Evolutionary conservation across 2,329 filamentous ascomycete species (phyloP).

Genomic region (Plenodomus tracheiphilus): DNA sequence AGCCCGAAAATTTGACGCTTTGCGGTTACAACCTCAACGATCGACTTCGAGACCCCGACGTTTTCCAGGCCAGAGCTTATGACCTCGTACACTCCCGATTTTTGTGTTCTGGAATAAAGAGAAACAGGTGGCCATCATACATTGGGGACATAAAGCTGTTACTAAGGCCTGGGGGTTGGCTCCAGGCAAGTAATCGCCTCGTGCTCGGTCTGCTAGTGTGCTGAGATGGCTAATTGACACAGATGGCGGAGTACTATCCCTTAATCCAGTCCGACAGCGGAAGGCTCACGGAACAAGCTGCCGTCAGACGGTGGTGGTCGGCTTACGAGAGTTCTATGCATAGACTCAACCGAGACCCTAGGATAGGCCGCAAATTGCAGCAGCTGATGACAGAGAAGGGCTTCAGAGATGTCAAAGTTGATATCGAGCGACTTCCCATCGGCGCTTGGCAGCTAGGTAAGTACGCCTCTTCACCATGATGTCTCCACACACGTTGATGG

Average conservation of each 20-base stretch:
- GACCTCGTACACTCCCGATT: conserved; percentile 82
- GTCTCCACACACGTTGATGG: neutral
- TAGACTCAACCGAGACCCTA: conserved; percentile 36
- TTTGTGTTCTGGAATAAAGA: conserved; percentile 71
- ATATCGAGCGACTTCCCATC: conserved; percentile 40
- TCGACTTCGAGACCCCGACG: conserved; percentile 37
- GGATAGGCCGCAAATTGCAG: conserved; percentile 36
- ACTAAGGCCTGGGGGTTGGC: conserved; percentile 77
- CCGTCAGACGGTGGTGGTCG: conserved; percentile 42
- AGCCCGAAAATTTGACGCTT: conserved; percentile 43
- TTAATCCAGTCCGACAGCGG: conserved; percentile 87
- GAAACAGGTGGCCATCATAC: conserved; percentile 73
- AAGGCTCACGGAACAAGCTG: conserved; percentile 61
- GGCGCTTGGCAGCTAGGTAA: conserved; percentile 44
- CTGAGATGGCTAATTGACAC: conserved; percentile 34
- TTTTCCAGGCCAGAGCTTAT: conserved; percentile 70
- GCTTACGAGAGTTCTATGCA: conserved; percentile 42
- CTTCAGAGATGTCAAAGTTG: conserved; percentile 34
- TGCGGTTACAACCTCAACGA: conserved; percentile 46
- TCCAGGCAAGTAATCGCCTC: conserved; percentile 31
- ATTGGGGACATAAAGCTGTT: conserved; percentile 74
- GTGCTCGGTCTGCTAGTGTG: neutral
- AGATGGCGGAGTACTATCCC: conserved; percentile 86
- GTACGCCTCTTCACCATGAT: conserved; percentile 1
- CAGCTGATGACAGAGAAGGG: conserved; percentile 35